These are phyloP conservation scores for Mikania micrantha DNA, from an alignment of 129 eudicot species.

Conservation along the genomic window DNA sequence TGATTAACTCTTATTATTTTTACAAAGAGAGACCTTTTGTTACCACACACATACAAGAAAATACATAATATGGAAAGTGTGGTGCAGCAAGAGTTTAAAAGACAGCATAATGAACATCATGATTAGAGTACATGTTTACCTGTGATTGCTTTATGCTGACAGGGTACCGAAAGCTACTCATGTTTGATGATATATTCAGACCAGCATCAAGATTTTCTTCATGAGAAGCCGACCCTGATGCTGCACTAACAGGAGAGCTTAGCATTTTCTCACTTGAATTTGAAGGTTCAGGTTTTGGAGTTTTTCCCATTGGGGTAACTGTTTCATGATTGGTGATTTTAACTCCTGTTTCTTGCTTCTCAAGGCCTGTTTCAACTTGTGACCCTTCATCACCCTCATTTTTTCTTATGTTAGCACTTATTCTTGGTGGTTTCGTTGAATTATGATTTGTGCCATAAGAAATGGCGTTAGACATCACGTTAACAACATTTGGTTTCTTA, in stretches of 20 bases:
- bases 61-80: neutral
- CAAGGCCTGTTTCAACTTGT: slow-evolving; percentile 33
- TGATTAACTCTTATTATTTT: too few relatives aligned
- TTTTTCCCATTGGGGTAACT: slow-evolving; percentile 33
- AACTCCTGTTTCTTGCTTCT: slow-evolving; percentile 45
- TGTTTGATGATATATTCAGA: slow-evolving; percentile 32
- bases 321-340: slow-evolving; percentile 39
- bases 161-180: slow-evolving; percentile 37
- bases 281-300: slow-evolving; percentile 43
- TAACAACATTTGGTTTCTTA: slow-evolving; percentile 45
- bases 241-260: slow-evolving; percentile 45
- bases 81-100: too few relatives aligned
- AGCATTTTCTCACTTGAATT: slow-evolving; percentile 54
- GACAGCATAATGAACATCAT: neutral
- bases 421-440: slow-evolving; percentile 37
- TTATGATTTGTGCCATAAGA: slow-evolving; percentile 31
- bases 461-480: slow-evolving; percentile 41
- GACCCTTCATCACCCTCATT: slow-evolving; percentile 33
- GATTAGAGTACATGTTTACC: slow-evolving; percentile 28
- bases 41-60: too few relatives aligned
- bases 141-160: slow-evolving; percentile 33
- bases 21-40: too few relatives aligned
- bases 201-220: slow-evolving; percentile 35
- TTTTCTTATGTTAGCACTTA: slow-evolving; percentile 29
- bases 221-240: slow-evolving; percentile 38